A percentile compares a stretch with the other conserved stretches of the same genome.
phyloP scores from a whole-genome alignment of 495 filamentous ascomycete genomes.

The Penicillium goetzii region DNA sequence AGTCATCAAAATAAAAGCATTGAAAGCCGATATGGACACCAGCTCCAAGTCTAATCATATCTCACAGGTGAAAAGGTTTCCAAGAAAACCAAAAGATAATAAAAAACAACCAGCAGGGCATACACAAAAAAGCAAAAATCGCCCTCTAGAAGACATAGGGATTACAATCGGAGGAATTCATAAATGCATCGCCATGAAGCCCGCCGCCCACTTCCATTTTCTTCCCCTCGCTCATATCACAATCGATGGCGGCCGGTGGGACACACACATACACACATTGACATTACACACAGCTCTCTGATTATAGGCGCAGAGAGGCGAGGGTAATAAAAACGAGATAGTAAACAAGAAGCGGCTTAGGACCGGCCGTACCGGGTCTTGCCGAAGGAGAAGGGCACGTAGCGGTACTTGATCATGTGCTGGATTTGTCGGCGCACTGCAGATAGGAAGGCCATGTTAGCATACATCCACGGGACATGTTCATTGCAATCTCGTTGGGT shows the following conservation, averaged over 20 bases:
- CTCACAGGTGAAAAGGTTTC: constrained; percentile 29
- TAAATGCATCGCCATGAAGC: constrained; percentile 25
- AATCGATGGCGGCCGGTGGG: constrained; percentile 20
- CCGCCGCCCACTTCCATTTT: constrained; percentile 18
- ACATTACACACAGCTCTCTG: constrained; percentile 18
- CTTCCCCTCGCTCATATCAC: constrained; percentile 20
- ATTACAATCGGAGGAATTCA: constrained; percentile 31
- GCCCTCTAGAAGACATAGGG: constrained; percentile 23
- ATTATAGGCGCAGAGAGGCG: constrained; percentile 26
- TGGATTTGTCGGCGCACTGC: constrained; percentile 97
- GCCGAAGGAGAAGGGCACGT: constrained; percentile 92
- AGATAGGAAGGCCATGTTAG: background rate
- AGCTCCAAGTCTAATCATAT: constrained; percentile 36
- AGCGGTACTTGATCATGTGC: constrained; percentile 99
- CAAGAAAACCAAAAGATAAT: constrained; percentile 9
- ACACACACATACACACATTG: constrained; percentile 25
- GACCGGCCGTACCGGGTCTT: constrained; percentile 75
- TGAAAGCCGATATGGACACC: constrained; percentile 22
- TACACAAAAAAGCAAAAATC: constrained; percentile 13
- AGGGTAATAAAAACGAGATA: constrained; percentile 6
- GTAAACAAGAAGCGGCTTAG: constrained; percentile 27
- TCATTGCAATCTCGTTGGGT: background rate
- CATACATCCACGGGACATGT: background rate
- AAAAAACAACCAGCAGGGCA: constrained; percentile 16
- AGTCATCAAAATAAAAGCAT: constrained; percentile 15